phyloP scores from a whole-genome alignment of 768 basidiomycete genomes.

The Russula lepida region DNA sequence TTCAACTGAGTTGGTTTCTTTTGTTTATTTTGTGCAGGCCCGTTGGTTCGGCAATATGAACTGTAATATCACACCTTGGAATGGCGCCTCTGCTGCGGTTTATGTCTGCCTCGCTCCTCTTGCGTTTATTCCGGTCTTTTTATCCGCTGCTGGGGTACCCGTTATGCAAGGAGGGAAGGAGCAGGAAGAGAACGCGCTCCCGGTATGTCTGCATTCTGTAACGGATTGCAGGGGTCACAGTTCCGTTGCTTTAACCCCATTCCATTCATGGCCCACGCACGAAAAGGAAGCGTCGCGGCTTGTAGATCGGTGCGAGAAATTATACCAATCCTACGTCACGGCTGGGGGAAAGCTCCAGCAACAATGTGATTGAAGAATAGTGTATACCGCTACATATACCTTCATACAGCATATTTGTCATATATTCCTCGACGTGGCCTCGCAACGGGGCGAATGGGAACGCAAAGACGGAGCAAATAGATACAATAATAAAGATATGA shows the following conservation, averaged over 20 bases:
- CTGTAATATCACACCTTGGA: conserved; percentile 53
- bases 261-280: conserved; percentile 46
- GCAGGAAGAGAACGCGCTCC: conserved; percentile 23
- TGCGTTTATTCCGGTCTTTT: conserved; percentile 37
- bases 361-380: neutral
- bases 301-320: conserved; percentile 45
- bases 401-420: too few relatives aligned
- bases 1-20: neutral
- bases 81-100: conserved; percentile 58
- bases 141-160: conserved; percentile 1
- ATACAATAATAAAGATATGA: too few relatives aligned
- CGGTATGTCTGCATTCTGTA: conserved; percentile 47
- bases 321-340: conserved; percentile 37
- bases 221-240: conserved; percentile 50
- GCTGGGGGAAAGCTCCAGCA: conserved; percentile 23
- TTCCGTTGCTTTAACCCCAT: conserved; percentile 39
- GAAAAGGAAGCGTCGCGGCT: conserved; percentile 39
- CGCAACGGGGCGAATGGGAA: too few relatives aligned
- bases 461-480: too few relatives aligned
- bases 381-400: neutral
- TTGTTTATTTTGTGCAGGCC: conserved; percentile 36
- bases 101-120: conserved; percentile 59
- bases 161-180: conserved; percentile 16
- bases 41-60: conserved; percentile 59
- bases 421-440: too few relatives aligned